A percentile compares a stretch with the other conserved stretches of the same genome.
These are phyloP conservation scores for Elsinoe australis DNA, from an alignment of 2,329 filamentous ascomycete genomes.

Conservation along the genomic window DNA sequence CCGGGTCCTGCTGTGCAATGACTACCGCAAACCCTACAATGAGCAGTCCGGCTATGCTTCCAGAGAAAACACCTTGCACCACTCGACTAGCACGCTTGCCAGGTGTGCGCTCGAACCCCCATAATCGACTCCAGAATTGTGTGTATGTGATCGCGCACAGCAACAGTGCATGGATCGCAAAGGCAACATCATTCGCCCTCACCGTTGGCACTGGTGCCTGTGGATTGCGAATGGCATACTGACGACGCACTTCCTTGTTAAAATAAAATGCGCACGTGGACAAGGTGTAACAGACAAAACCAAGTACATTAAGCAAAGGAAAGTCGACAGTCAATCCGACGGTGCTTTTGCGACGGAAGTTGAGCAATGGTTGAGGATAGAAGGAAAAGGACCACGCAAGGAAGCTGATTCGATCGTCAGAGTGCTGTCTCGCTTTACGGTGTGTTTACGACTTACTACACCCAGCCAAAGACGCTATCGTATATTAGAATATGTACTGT, in stretches of 20 bases:
- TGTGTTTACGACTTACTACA: conserved; percentile 18
- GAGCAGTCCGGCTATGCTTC: conserved; percentile 52
- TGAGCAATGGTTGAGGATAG: conserved; percentile 82
- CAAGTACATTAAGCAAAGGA: conserved; percentile 63
- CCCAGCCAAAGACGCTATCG: conserved; percentile 19
- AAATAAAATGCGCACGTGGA: conserved; percentile 72
- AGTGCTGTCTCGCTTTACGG: not conserved
- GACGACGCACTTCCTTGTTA: conserved; percentile 64
- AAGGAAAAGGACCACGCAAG: conserved; percentile 68
- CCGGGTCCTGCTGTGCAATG: conserved; percentile 35
- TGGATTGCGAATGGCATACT: conserved; percentile 77
- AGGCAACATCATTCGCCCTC: conserved; percentile 80
- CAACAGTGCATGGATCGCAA: conserved; percentile 72
- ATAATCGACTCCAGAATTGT: conserved; percentile 65
- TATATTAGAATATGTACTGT: not conserved
- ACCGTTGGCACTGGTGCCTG: conserved; percentile 71
- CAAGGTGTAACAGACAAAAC: conserved; percentile 67
- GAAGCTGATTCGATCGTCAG: conserved; percentile 21
- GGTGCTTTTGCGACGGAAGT: conserved; percentile 68
- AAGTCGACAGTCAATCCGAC: conserved; percentile 83
- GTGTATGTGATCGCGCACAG: conserved; percentile 65
- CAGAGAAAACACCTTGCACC: conserved; percentile 62
- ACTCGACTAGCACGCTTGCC: conserved; percentile 51
- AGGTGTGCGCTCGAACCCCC: conserved; percentile 59
- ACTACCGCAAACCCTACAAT: conserved; percentile 43